These are phyloP conservation scores for Oryza rufipogon DNA, from an alignment of 176 grass and related monocot genomes.

Conservation along the genomic window DNA sequence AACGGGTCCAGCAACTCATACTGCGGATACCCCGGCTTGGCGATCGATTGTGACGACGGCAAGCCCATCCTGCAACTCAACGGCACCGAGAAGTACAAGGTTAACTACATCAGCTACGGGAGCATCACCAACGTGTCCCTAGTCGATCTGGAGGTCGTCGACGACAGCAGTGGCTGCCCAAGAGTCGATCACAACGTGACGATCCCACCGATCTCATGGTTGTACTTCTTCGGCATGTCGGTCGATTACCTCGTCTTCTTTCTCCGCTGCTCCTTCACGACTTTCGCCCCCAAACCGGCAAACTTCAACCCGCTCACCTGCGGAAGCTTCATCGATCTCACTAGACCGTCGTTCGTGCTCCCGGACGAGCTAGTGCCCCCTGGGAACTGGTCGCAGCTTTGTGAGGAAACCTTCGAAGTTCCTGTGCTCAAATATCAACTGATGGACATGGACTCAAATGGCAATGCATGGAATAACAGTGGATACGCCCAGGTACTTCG, in stretches of 20 bases:
- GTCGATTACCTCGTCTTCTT: constrained; percentile 24
- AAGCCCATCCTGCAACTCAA: background rate
- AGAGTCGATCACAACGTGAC: background rate
- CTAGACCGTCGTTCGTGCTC: background rate
- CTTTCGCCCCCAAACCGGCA: no score
- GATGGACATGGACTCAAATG: fast-evolving
- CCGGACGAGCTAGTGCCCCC: no score
- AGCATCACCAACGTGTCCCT: background rate
- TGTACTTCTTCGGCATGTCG: background rate
- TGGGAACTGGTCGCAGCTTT: no score
- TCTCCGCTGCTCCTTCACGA: background rate
- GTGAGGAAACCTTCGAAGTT: background rate
- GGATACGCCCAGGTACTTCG: background rate
- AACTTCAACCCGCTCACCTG: background rate
- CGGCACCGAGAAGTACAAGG: background rate
- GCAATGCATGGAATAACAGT: fast-evolving
- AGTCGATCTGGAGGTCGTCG: background rate
- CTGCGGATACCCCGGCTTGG: constrained; percentile 45
- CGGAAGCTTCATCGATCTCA: background rate
- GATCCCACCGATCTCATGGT: fast-evolving
- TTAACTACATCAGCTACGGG: background rate
- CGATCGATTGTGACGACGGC: background rate
- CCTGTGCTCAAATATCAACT: background rate
- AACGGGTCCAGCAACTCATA: background rate
- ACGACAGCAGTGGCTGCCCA: background rate